Evolutionary conservation across 257 asterid species (phyloP), one percentile per base, ranked within the genome.

Genomic region (Scutellaria baicalensis): DNA sequence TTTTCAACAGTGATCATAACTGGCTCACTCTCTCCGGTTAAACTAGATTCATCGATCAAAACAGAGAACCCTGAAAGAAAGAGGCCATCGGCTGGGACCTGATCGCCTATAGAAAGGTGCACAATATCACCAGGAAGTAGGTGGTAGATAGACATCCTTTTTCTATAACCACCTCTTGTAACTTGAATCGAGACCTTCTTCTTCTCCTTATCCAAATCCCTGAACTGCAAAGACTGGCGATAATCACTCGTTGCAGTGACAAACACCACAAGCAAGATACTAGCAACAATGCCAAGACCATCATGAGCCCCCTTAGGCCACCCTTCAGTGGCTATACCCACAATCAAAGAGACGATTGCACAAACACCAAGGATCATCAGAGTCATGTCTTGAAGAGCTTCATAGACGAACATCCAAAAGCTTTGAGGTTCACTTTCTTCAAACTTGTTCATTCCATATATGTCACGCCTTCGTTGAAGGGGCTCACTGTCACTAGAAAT

Each of bases 271-370:
- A 93, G 75, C 67, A 91, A 55, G 18, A 93, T 93, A 73, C 99
- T 91, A 6, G 95, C 93, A 1, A 85, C 95, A 1, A 90, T 93
- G 12, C 98, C 97, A 14, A 93, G 93, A 1, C 98, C 98, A 60
- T 93, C 98, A n/a, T 93, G 97, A 20, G 97, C 91, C 4, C 97
- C 98, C 40, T 78, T 84, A 0, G 98, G 96, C 98, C 98, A 93
- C 50, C 98, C 98, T 69, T 93, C 98, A 0, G 95, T 93, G 1
- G 89, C 85, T 17, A 93, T 76, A 16, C 99, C 99, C 11, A 93
- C 96, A 11, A 91, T 68, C 4, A 93, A 81, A 12, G 99, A 93
- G 70, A 89, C 86, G 5, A 91, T 40, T 0, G 99, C 99, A 42
- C 97, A 93, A 0, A 72, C 86, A 0, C 90, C 97, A 6, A 93